Conservation (phyloP, 805 yeast genomes). For the Myxozyma kluyveri region DNA sequence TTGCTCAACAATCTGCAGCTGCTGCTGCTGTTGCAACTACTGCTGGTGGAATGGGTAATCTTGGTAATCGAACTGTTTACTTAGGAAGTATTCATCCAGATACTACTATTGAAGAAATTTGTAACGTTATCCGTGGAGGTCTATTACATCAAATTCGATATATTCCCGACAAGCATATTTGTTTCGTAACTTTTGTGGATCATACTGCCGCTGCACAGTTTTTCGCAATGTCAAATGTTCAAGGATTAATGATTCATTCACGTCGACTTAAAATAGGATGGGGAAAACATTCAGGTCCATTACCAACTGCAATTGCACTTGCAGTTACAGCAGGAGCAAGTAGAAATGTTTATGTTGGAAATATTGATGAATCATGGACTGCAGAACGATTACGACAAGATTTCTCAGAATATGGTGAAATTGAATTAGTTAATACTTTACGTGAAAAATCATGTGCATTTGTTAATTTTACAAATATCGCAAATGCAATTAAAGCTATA, state of each 20-base stretch:
- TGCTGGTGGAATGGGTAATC: conserved; percentile 87
- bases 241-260: conserved; percentile 82
- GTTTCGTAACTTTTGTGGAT: conserved; percentile 92
- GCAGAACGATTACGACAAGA: conserved; percentile 64
- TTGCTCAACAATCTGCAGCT: conserved; percentile 91
- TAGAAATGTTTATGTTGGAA: conserved; percentile 87
- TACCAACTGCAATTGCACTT: conserved; percentile 77
- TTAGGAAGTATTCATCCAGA: conserved; percentile 87
- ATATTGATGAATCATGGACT: conserved; percentile 47
- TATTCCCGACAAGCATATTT: conserved; percentile 80
- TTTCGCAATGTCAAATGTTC: conserved; percentile 88
- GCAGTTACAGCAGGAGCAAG: conserved; percentile 95
- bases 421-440: conserved; percentile 88
- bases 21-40: conserved; percentile 96
- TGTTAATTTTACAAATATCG: conserved; percentile 85
- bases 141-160: conserved; percentile 78
- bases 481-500: conserved; percentile 86
- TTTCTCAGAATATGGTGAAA: conserved; percentile 83
- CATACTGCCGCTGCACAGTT: conserved; percentile 98
- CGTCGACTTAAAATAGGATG: conserved; percentile 90
- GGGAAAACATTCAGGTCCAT: conserved; percentile 96
- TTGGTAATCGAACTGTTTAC: conserved; percentile 92
- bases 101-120: conserved; percentile 84
- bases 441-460: conserved; percentile 85
- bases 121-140: conserved; percentile 96